Conservation (phyloP, 164 flowering plant species). For the Brasenia schreberi region DNA sequence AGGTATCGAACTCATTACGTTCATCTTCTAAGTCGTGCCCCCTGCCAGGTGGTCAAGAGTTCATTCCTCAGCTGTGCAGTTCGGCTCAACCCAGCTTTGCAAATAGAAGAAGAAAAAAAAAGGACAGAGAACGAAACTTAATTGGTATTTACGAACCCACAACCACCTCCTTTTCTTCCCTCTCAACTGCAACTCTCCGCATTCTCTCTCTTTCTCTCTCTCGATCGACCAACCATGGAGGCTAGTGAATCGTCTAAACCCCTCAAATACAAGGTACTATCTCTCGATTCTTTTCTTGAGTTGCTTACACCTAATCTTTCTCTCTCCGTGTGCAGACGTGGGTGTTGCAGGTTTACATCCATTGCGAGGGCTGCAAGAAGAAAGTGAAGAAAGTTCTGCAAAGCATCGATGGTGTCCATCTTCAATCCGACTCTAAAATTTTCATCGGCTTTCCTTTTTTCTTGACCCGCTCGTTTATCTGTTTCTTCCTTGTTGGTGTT, state of each 20-base stretch:
- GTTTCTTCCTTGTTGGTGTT: not conserved
- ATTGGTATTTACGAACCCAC: not conserved
- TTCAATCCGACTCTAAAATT: not conserved
- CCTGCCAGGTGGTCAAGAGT: too few relatives aligned
- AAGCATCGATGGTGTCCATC: slow-evolving; percentile 41
- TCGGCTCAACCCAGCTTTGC: too few relatives aligned
- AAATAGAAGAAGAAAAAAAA: too few relatives aligned
- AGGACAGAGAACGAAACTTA: not conserved
- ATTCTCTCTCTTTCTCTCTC: not conserved
- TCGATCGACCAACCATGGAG: not conserved
- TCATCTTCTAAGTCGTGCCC: too few relatives aligned
- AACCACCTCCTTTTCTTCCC: not conserved
- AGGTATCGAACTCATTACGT: too few relatives aligned
- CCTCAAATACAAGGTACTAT: slow-evolving; percentile 25
- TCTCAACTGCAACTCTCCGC: slow-evolving; percentile 1
- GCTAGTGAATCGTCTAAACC: not conserved
- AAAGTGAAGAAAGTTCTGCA: slow-evolving; percentile 68
- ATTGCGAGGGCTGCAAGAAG: slow-evolving; percentile 75
- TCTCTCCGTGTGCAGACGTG: slow-evolving; percentile 38
- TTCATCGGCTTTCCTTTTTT: slow-evolving; percentile 11
- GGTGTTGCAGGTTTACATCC: slow-evolving; percentile 64
- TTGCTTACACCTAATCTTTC: not conserved
- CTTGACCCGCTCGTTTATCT: not conserved
- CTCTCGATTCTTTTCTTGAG: not conserved
- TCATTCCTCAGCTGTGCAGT: too few relatives aligned